Percentiles rank a stretch among this genome's conserved stretches.
phyloP scores from a whole-genome alignment of 306 rosid species.

The Astragalus glycyphyllos region DNA sequence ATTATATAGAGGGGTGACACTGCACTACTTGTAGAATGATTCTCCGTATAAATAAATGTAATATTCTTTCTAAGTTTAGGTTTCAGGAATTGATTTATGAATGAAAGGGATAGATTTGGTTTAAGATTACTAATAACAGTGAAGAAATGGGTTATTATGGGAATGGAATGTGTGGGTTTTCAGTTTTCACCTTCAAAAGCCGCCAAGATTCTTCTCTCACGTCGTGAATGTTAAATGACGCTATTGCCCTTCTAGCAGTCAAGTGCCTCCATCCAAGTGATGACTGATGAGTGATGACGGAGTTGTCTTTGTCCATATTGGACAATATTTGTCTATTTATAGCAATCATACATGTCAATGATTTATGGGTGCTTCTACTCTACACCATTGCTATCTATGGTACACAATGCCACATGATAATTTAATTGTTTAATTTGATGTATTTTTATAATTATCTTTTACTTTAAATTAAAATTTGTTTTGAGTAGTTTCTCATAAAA shows the following conservation, averaged over 20 bases:
- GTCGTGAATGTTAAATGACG: not conserved
- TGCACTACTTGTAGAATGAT: not conserved
- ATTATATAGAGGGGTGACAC: conserved; percentile 26
- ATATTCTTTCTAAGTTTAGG: conserved; percentile 14
- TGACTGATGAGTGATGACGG: not conserved
- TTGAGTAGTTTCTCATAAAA: too few relatives aligned
- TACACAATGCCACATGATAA: too few relatives aligned
- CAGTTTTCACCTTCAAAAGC: conserved; percentile 37
- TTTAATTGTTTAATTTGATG: too few relatives aligned
- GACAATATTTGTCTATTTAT: too few relatives aligned
- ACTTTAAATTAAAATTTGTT: too few relatives aligned
- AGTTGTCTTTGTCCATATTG: too few relatives aligned
- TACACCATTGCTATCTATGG: too few relatives aligned
- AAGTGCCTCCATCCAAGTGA: not conserved
- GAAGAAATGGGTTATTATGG: not conserved
- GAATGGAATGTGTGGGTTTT: conserved; percentile 24
- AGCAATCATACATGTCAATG: too few relatives aligned
- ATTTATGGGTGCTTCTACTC: too few relatives aligned
- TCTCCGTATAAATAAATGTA: not conserved
- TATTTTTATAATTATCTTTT: too few relatives aligned
- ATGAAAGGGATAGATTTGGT: not conserved
- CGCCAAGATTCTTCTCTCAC: conserved; percentile 37
- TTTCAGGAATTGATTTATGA: not conserved
- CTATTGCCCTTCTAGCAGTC: not conserved
- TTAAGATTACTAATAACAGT: not conserved